Evolutionary conservation across 148 eudicot species (phyloP), one percentile per base, ranked within the genome.

Genomic region (Spergularia bocconei): DNA sequence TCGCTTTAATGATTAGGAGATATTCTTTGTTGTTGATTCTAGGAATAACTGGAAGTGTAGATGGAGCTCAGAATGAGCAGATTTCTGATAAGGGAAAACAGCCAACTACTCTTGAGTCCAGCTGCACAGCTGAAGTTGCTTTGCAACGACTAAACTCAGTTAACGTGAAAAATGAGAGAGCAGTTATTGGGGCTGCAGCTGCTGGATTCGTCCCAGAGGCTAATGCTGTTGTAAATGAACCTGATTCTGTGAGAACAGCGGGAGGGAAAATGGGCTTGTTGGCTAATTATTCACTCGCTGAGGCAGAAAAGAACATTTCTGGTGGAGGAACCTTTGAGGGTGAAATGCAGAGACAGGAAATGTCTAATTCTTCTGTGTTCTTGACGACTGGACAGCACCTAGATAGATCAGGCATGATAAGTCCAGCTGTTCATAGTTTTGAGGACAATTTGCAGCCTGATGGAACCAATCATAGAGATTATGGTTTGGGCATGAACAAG

Each of bases 41-140:
- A 80, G 79, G 80, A 69, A 55, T 80, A 70, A 64, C 64, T 68
- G 78, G 80, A 77, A 57, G 68, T 78, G 82, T 86, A 80, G 98
- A 92, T 82, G 96, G 88, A 72, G 65, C 84, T 75, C 85, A 86
- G 63, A 86, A 78, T 69, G 98, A 93, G 66, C 76, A 71, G 55
- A 54, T 73, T 61, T 85, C 88, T 64, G 87, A 85, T 50, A 87
- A 87, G 76, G 91, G 87, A 55, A 90, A 87, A 77, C 97, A 85
- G 53, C 87, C 85, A 73, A 60, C 81, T 25, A 52, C 69, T 75
- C 62, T 78, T 75, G 90, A 88, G 62, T 78, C 81, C 69, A 80
- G 81, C 81, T 82, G 69, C 61, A 53, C 38, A 56, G 67, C 86
- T 50, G 90, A 90, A 75, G 85, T 71, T 48, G 33, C 87, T 79